Evolutionary conservation across 306 rosid genomes (phyloP).

Genomic region (Castanea mollissima): DNA sequence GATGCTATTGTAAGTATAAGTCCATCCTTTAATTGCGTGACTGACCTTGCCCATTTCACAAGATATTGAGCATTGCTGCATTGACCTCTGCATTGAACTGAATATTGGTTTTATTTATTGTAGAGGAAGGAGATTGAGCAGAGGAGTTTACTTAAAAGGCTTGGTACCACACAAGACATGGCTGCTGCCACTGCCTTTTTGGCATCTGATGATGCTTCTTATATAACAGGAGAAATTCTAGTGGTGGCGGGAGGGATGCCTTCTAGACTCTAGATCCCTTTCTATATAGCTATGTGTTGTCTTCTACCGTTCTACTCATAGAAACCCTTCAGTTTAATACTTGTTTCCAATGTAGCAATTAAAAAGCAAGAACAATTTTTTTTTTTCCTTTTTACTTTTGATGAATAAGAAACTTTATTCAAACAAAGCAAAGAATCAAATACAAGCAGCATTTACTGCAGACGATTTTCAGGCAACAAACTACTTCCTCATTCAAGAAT

Average conservation of each 20-base stretch:
- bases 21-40: not conserved
- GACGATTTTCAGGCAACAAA: too few species aligned
- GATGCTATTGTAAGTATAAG: slow-evolving; percentile 47
- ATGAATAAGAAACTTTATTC: too few species aligned
- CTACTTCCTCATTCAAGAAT: too few species aligned
- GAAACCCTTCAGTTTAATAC: not conserved
- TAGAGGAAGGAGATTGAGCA: slow-evolving; percentile 64
- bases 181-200: slow-evolving; percentile 85
- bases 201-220: slow-evolving; percentile 90
- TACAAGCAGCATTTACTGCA: too few species aligned
- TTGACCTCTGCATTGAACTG: not conserved
- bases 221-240: slow-evolving; percentile 90
- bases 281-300: not conserved
- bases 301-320: not conserved
- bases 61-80: not conserved
- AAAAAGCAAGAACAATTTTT: not conserved
- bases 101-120: slow-evolving; percentile 18
- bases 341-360: not conserved
- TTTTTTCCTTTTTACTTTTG: too few species aligned
- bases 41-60: too few species aligned
- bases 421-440: too few species aligned
- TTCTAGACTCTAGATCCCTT: slow-evolving; percentile 65
- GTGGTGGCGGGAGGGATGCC: slow-evolving; percentile 93
- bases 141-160: slow-evolving; percentile 65
- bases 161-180: slow-evolving; percentile 90